Percentiles rank a stretch among this genome's conserved stretches.
These are phyloP conservation scores for Exophiala lecanii-corni DNA, from an alignment of 2,329 filamentous ascomycete species.

Conservation along the genomic window DNA sequence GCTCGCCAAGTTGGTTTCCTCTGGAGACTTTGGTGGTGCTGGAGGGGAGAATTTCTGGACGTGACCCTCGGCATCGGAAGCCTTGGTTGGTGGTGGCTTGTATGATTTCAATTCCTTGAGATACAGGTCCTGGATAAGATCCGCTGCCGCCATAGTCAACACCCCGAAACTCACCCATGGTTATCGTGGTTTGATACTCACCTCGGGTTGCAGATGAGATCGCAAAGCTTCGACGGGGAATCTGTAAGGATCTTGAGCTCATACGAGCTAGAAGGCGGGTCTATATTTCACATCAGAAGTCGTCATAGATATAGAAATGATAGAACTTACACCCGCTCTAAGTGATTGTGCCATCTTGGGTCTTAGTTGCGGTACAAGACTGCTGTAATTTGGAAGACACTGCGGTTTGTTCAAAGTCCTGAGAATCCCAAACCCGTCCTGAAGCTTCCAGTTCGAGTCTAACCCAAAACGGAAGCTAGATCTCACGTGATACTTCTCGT, in stretches of 20 bases:
- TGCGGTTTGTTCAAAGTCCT: not conserved
- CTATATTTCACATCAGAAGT: slow-evolving; percentile 39
- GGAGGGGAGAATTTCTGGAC: slow-evolving; percentile 83
- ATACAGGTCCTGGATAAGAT: slow-evolving; percentile 97
- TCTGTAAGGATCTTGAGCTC: slow-evolving; percentile 32
- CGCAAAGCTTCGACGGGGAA: slow-evolving; percentile 56
- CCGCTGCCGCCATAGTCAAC: slow-evolving; percentile 55
- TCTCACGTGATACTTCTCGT: slow-evolving; percentile 13
- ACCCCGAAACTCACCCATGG: not conserved
- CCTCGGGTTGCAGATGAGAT: slow-evolving; percentile 58
- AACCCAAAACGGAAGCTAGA: not conserved
- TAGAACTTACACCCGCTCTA: slow-evolving; percentile 55
- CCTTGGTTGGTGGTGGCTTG: slow-evolving; percentile 80
- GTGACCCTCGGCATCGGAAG: slow-evolving; percentile 80
- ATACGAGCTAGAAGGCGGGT: slow-evolving; percentile 58
- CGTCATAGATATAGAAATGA: too few relatives aligned
- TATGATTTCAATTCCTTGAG: slow-evolving; percentile 92
- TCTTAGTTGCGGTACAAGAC: not conserved
- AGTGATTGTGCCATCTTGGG: slow-evolving; percentile 53
- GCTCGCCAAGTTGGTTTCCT: slow-evolving; percentile 87
- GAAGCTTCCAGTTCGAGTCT: not conserved
- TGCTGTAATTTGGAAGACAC: not conserved
- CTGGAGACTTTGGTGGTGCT: slow-evolving; percentile 78
- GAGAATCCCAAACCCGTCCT: too few relatives aligned
- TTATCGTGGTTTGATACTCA: too few relatives aligned